Evolutionary conservation across 2,329 filamentous ascomycete genomes (phyloP).

Genomic region (Mycogone perniciosa): DNA sequence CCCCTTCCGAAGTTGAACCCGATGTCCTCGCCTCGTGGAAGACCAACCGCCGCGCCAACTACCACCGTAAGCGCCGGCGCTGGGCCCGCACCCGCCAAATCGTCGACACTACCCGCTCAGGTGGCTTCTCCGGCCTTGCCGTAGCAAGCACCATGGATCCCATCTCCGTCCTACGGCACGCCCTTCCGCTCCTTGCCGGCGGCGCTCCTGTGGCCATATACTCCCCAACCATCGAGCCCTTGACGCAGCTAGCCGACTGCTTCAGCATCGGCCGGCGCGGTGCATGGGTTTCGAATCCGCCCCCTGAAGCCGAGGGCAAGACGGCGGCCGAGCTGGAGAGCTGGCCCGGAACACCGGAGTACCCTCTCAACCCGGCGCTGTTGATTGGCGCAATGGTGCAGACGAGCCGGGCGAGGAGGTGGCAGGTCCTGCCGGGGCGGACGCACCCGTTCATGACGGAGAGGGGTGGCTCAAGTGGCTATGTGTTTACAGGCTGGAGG

Average conservation of each 20-base stretch:
- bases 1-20: constrained; percentile 53
- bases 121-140: constrained; percentile 76
- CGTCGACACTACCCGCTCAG: constrained; percentile 66
- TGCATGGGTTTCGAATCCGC: constrained; percentile 59
- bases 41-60: constrained; percentile 72
- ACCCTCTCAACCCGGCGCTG: constrained; percentile 80
- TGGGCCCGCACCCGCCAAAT: constrained; percentile 68
- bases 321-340: constrained; percentile 44
- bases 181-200: constrained; percentile 73
- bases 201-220: constrained; percentile 84
- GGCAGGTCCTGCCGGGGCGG: constrained; percentile 86
- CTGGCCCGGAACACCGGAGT: constrained; percentile 63
- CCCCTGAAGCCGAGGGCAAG: constrained; percentile 39
- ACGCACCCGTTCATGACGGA: constrained; percentile 94
- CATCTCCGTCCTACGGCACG: constrained; percentile 63
- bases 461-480: constrained; percentile 82
- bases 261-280: constrained; percentile 76
- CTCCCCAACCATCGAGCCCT: constrained; percentile 70
- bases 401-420: constrained; percentile 68
- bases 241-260: constrained; percentile 70
- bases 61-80: constrained; percentile 81
- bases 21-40: constrained; percentile 66
- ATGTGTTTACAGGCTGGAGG: constrained; percentile 75
- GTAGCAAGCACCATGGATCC: constrained; percentile 80
- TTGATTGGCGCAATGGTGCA: constrained; percentile 75